A percentile compares a stretch with the other conserved stretches of the same genome.
phyloP scores from a whole-genome alignment of 208 protist genomes.

The Trypanosomatidae sp. region DNA sequence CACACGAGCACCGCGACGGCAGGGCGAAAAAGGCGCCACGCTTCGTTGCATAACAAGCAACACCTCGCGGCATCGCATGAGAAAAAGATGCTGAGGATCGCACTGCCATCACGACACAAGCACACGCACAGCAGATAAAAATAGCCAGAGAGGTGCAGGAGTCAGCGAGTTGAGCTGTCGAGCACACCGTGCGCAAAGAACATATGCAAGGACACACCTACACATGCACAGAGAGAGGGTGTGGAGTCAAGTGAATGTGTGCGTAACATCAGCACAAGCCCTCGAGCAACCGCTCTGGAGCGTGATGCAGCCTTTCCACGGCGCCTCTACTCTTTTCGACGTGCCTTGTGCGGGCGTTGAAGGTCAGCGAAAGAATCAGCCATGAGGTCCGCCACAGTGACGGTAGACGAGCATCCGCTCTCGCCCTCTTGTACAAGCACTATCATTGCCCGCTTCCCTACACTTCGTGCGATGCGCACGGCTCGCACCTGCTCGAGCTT shows the following conservation, averaged over 20 bases:
- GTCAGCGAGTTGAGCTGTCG: neutral
- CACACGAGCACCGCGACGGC: neutral
- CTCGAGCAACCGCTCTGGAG: neutral
- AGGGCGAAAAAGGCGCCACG: neutral
- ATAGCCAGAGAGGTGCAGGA: neutral
- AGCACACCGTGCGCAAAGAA: neutral
- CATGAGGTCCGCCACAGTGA: constrained; percentile 1
- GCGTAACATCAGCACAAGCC: neutral
- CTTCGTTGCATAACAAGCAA: neutral
- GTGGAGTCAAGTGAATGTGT: neutral
- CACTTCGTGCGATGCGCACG: constrained; percentile 47
- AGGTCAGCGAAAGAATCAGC: neutral
- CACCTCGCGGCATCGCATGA: neutral
- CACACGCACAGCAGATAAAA: neutral
- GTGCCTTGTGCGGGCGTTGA: constrained; percentile 1
- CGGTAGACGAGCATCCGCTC: neutral
- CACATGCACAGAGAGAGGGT: neutral
- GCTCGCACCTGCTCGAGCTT: constrained; percentile 41
- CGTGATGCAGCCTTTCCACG: neutral
- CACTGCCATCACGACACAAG: neutral
- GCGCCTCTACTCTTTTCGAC: constrained; percentile 1
- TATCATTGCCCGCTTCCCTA: constrained; percentile 50
- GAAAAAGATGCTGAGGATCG: neutral
- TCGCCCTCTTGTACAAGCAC: constrained; percentile 10
- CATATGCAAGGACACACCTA: neutral